A percentile compares a stretch with the other conserved stretches of the same genome.
Evolutionary conservation across 2,329 filamentous ascomycete genomes (phyloP).

Genomic region (Colletotrichum kahawae): DNA sequence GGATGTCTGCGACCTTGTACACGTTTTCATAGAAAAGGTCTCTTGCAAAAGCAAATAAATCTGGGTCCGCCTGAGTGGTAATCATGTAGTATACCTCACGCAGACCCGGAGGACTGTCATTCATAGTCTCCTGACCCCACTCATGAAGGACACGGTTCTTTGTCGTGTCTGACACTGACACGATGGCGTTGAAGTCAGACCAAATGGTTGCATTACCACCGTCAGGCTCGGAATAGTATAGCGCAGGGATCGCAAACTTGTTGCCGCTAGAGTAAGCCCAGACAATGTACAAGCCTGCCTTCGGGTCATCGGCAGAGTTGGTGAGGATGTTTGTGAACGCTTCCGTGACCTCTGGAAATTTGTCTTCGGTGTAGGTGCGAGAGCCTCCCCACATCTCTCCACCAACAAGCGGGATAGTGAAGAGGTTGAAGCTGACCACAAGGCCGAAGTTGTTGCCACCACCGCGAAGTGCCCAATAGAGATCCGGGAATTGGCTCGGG

Average conservation of each 20-base stretch:
- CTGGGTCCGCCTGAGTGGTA: conserved; percentile 22
- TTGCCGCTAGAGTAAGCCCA: conserved; percentile 23
- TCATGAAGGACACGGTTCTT: conserved; percentile 16
- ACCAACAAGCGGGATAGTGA: conserved; percentile 35
- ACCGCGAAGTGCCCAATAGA: conserved; percentile 63
- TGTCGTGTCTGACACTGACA: conserved; percentile 32
- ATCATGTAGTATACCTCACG: conserved; percentile 27
- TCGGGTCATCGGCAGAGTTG: conserved; percentile 35
- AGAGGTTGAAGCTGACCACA: conserved; percentile 53
- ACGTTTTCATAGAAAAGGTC: conserved; percentile 20
- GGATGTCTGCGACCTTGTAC: conserved; percentile 13
- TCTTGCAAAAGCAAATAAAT: conserved; percentile 23
- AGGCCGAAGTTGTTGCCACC: conserved; percentile 63
- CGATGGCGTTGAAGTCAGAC: conserved; percentile 37
- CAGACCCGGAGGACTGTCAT: conserved; percentile 20
- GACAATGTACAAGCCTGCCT: conserved; percentile 38
- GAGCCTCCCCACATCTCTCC: conserved; percentile 43
- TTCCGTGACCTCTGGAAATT: conserved; percentile 32
- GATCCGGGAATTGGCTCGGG: conserved; percentile 46
- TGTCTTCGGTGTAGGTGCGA: conserved; percentile 32
- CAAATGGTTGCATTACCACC: conserved; percentile 39
- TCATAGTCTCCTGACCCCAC: conserved; percentile 15
- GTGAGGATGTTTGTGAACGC: conserved; percentile 35
- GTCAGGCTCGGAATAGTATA: conserved; percentile 42
- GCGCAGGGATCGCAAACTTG: conserved; percentile 31